Evolutionary conservation across 768 basidiomycete species (phyloP).

Genomic region (Tricholoma sp.): DNA sequence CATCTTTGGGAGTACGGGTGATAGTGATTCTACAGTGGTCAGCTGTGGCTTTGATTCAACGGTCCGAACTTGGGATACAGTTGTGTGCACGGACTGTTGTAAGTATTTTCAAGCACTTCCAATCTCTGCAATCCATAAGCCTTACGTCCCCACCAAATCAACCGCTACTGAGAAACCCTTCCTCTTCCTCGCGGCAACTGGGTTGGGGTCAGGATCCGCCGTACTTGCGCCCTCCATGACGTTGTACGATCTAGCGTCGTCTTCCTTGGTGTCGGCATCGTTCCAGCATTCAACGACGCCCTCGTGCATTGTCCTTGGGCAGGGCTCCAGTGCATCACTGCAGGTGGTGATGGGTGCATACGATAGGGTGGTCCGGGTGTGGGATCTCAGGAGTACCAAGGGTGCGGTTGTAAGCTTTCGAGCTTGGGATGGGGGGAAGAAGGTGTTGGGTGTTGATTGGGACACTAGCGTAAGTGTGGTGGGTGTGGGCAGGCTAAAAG

Average conservation of each 20-base stretch:
- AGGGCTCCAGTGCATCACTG: constrained; percentile 25
- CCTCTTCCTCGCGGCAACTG: constrained; percentile 50
- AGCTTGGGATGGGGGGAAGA: constrained; percentile 50
- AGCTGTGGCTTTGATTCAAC: constrained; percentile 91
- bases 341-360: constrained; percentile 72
- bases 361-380: constrained; percentile 71
- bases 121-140: not conserved
- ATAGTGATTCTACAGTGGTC: constrained; percentile 39
- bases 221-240: constrained; percentile 61
- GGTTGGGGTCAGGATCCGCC: constrained; percentile 32
- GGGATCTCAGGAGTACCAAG: too few species aligned
- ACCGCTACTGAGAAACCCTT: constrained; percentile 71
- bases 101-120: too few species aligned
- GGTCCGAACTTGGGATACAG: constrained; percentile 82
- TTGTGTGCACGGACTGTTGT: too few species aligned
- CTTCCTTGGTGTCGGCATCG: too few species aligned
- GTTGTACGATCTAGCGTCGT: constrained; percentile 54
- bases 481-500: constrained; percentile 53
- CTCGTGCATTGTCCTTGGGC: constrained; percentile 43
- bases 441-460: constrained; percentile 60
- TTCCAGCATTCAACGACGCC: constrained; percentile 63
- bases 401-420: constrained; percentile 60
- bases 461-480: constrained; percentile 38
- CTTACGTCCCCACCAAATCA: constrained; percentile 28
- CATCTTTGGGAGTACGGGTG: constrained; percentile 38